Evolutionary conservation across 805 yeast species (phyloP), one percentile per base, ranked within the genome.

Genomic region (Cyberlindnera euphorbiiphila): DNA sequence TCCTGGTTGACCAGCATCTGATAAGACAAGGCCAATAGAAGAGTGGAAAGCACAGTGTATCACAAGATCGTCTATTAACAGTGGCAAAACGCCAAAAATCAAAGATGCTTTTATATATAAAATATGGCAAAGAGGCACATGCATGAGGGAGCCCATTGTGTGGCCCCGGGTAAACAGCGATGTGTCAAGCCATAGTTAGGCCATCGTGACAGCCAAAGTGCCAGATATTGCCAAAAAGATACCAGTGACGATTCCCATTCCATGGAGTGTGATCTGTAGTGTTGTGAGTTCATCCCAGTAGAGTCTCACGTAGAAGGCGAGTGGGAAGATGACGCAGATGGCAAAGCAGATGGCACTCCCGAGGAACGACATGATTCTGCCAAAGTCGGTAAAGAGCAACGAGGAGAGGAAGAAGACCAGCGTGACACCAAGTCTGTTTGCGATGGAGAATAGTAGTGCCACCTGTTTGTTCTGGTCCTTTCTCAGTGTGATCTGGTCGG

Each of bases 331-430:
- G 36, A 85, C 65, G 56, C 94, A 85, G 28, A 85, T 76, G 4
- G 81, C 69, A 53, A 81, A 78, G 49, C 93, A 84, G 41, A 85
- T 74, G 3, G 83, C 71, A 20, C 85, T 68, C 2, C 95, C 95
- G 46, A 84, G 56, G 32, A 85, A 69, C 1, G 89, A 81, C 68
- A 85, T 78, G 36, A 85, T 72, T 41, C 70, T 71, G 42, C 85
- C 94, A 57, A 85, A 85, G 43, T 80, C 77, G 1, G 86, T 82
- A 53, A 84, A 70, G 17, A 76, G 41, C 20, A 78, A 61, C 0
- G 87, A 75, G 21, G 78, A 53, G 7, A 62, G 39, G 29, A 79
- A 74, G 34, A 80, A 68, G 8, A 68, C 31, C 1, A 64, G 9
- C 1, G 46, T 42, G 4, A 53, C 50, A 5, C 28, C 31, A 4